A percentile compares a stretch with the other conserved stretches of the same genome.
Conservation (phyloP, 1,284 basidiomycete genomes). For the Taiwanofungus camphoratus region DNA sequence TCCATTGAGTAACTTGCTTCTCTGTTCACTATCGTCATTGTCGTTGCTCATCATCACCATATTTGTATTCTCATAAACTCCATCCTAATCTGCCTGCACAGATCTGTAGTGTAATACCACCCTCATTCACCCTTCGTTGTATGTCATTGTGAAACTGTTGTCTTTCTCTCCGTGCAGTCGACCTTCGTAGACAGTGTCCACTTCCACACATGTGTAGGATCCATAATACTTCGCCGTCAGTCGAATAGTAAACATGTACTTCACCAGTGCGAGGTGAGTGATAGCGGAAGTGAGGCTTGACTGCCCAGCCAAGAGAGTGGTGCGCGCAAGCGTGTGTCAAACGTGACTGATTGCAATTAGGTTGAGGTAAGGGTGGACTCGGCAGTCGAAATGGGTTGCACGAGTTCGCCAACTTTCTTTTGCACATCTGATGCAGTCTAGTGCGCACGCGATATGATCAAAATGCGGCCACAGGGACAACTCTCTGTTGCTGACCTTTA, state of each 20-base stretch:
- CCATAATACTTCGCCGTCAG: too few relatives aligned
- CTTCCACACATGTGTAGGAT: too few relatives aligned
- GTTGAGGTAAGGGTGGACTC: slow-evolving; percentile 11
- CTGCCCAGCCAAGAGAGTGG: not conserved
- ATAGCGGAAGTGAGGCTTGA: too few relatives aligned
- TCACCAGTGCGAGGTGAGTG: too few relatives aligned
- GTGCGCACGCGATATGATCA: slow-evolving; percentile 4
- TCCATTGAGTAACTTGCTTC: not conserved
- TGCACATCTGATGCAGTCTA: slow-evolving; percentile 66
- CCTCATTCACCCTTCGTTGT: too few relatives aligned
- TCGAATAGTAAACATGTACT: too few relatives aligned
- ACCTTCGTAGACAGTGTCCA: too few relatives aligned
- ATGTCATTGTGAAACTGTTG: too few relatives aligned
- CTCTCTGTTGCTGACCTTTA: slow-evolving; percentile 48
- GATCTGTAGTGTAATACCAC: too few relatives aligned
- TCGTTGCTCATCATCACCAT: not conserved
- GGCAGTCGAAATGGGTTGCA: slow-evolving; percentile 32
- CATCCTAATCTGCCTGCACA: too few relatives aligned
- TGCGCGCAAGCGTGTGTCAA: not conserved
- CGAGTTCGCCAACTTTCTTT: slow-evolving; percentile 68
- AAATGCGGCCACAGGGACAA: not conserved
- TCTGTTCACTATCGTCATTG: not conserved
- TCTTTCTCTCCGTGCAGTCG: too few relatives aligned
- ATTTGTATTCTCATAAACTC: not conserved
- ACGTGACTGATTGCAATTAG: slow-evolving; percentile 1